Evolutionary conservation across 106 monocot genomes (phyloP).

Genomic region (Dioscorea alata): DNA sequence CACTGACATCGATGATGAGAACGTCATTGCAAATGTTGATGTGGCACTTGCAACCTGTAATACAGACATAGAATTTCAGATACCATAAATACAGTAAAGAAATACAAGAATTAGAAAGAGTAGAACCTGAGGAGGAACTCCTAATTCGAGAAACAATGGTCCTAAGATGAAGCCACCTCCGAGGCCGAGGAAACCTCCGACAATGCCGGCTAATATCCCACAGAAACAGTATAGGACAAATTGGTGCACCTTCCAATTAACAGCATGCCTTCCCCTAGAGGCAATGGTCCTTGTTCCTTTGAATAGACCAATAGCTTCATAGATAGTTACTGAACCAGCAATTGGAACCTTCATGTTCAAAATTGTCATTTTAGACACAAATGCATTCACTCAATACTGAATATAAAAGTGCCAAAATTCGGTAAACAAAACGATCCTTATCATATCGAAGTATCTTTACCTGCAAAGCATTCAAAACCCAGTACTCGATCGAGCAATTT

Average conservation of each 20-base stretch:
- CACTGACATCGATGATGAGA: constrained; percentile 57
- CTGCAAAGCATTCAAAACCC: constrained; percentile 47
- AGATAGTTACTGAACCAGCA: constrained; percentile 38
- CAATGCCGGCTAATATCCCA: constrained; percentile 47
- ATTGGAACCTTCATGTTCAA: constrained; percentile 37
- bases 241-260: constrained; percentile 51
- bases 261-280: constrained; percentile 44
- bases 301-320: constrained; percentile 38
- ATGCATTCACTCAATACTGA: no score
- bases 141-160: constrained; percentile 56
- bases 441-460: constrained; percentile 6
- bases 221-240: constrained; percentile 46
- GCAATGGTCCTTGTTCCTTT: constrained; percentile 44
- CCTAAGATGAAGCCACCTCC: constrained; percentile 68
- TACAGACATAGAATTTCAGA: neutral
- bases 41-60: constrained; percentile 49
- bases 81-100: neutral
- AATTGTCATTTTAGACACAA: neutral
- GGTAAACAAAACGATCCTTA: neutral
- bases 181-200: constrained; percentile 54
- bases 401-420: neutral
- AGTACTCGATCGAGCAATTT: constrained; percentile 45
- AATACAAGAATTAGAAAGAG: neutral
- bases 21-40: constrained; percentile 50
- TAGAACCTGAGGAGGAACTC: constrained; percentile 49